A percentile compares a stretch with the other conserved stretches of the same genome.
Conservation (phyloP, 2,329 filamentous ascomycete genomes). For the Westerdykella sp. region DNA sequence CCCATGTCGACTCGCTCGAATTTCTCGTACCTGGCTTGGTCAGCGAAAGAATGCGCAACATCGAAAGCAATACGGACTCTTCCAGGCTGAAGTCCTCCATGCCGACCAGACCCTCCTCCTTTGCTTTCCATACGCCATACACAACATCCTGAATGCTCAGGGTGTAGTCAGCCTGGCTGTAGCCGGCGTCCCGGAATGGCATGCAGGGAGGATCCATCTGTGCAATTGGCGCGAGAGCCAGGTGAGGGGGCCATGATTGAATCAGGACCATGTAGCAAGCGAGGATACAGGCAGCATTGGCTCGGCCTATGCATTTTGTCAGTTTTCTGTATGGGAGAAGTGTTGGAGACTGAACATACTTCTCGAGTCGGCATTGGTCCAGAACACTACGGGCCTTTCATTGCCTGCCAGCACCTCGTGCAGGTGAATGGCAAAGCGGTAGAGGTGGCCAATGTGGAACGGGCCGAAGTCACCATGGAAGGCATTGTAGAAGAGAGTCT, state of each 20-base stretch:
- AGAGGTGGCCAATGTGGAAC: conserved; percentile 92
- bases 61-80: conserved; percentile 50
- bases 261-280: conserved; percentile 99
- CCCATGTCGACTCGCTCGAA: conserved; percentile 96
- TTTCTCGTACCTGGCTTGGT: conserved; percentile 66
- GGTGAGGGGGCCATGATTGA: conserved; percentile 93
- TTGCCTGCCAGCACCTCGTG: conserved; percentile 93
- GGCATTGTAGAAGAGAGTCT: conserved; percentile 89
- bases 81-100: conserved; percentile 92
- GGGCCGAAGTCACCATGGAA: conserved; percentile 99
- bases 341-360: conserved; percentile 52
- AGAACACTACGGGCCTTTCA: conserved; percentile 87
- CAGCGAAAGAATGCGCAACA: conserved; percentile 7
- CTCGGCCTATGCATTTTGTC: conserved; percentile 55
- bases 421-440: conserved; percentile 91
- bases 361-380: conserved; percentile 84
- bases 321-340: conserved; percentile 6
- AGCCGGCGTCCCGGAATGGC: conserved; percentile 97
- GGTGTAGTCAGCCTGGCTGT: conserved; percentile 95
- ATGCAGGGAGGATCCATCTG: conserved; percentile 96
- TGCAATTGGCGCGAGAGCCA: conserved; percentile 89
- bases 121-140: conserved; percentile 97
- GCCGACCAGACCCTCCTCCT: conserved; percentile 87
- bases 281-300: conserved; percentile 89
- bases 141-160: conserved; percentile 96